Conservation (phyloP, 176 grass and related monocot species). For the Calamus simplicifolius region DNA sequence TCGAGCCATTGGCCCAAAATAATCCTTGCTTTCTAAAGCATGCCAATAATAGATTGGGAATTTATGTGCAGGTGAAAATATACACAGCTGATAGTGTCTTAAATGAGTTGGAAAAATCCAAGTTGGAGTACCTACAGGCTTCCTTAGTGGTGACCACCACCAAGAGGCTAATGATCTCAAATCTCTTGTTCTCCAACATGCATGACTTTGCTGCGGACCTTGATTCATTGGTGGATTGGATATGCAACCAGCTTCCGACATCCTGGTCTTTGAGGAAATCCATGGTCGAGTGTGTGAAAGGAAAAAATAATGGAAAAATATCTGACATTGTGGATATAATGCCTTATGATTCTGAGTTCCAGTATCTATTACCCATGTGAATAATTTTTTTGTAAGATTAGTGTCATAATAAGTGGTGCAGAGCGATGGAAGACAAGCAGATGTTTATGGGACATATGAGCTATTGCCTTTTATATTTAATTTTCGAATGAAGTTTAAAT, state of each 20-base stretch:
- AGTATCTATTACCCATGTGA: constrained; percentile 72
- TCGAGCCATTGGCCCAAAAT: no score
- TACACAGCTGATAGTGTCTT: constrained; percentile 55
- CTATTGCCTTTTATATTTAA: no score
- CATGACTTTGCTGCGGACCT: constrained; percentile 55
- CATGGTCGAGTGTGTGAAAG: constrained; percentile 69
- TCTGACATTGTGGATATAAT: constrained; percentile 42
- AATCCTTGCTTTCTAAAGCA: no score
- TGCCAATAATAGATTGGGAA: neutral
- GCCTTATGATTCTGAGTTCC: constrained; percentile 56
- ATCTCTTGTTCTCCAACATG: constrained; percentile 60
- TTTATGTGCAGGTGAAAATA: constrained; percentile 48
- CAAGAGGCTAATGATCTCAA: constrained; percentile 56
- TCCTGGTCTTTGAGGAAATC: constrained; percentile 87
- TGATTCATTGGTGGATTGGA: constrained; percentile 54
- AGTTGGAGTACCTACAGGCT: constrained; percentile 85
- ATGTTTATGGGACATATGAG: no score
- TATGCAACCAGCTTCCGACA: constrained; percentile 75
- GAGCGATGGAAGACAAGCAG: no score
- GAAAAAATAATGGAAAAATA: constrained; percentile 16
- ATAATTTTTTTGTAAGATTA: neutral
- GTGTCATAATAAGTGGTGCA: no score
- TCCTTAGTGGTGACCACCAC: constrained; percentile 58
- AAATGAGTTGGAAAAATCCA: constrained; percentile 66
- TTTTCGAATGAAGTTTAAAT: no score